A percentile compares a stretch with the other conserved stretches of the same genome.
These are phyloP conservation scores for Fusarium mangiferae DNA, from an alignment of 2,329 filamentous ascomycete genomes.

Conservation along the genomic window DNA sequence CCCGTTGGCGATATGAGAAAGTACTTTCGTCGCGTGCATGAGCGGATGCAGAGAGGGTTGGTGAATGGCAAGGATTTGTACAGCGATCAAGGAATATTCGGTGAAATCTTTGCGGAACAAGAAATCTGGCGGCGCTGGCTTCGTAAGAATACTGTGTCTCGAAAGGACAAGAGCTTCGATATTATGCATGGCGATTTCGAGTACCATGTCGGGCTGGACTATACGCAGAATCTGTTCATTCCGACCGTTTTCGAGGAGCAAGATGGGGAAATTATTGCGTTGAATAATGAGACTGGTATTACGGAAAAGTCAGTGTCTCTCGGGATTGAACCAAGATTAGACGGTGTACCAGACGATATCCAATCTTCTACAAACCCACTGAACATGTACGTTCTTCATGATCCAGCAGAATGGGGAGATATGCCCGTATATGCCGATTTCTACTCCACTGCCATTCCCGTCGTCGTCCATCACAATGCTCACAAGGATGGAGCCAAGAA, in stretches of 20 bases:
- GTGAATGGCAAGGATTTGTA: conserved; percentile 9
- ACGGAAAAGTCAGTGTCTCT: conserved; percentile 3
- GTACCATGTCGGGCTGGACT: conserved; percentile 37
- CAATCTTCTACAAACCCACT: not conserved
- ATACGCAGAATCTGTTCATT: conserved; percentile 28
- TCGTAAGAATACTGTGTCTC: accelerated
- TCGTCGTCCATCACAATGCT: conserved; percentile 36
- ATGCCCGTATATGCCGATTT: conserved; percentile 34
- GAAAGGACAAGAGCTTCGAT: not conserved
- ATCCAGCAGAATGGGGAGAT: conserved; percentile 25
- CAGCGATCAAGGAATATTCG: conserved; percentile 46
- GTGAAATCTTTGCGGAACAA: conserved; percentile 43
- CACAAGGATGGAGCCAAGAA: conserved; percentile 22
- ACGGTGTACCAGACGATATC: conserved; percentile 23
- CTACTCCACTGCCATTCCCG: conserved; percentile 33
- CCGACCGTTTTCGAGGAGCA: conserved; percentile 34
- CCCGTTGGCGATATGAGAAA: conserved; percentile 36
- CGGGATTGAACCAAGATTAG: not conserved
- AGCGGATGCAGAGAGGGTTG: conserved; percentile 30
- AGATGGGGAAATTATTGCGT: conserved; percentile 24
- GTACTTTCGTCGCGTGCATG: conserved; percentile 35
- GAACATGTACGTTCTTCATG: accelerated
- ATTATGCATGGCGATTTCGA: conserved; percentile 27
- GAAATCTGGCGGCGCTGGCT: conserved; percentile 32
- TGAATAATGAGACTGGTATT: conserved; percentile 26